These are phyloP conservation scores for Garcia nutans DNA, from an alignment of 345 rosid genomes.

Conservation along the genomic window DNA sequence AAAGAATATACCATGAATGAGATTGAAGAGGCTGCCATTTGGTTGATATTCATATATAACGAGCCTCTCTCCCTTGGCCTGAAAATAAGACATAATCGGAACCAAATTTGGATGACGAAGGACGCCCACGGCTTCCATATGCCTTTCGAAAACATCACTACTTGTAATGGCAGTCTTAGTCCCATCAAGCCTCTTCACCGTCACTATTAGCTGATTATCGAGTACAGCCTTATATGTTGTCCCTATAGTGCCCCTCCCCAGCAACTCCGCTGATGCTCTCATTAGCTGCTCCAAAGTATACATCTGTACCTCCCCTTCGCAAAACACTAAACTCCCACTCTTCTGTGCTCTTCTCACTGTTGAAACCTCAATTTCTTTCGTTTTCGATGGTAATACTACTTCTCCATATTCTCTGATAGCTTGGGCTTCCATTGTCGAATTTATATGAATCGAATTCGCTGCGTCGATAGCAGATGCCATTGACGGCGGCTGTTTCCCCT, in stretches of 20 bases:
- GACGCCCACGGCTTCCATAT: slow-evolving; percentile 73
- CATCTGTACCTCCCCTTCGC: slow-evolving; percentile 43
- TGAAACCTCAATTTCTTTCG: slow-evolving; percentile 22
- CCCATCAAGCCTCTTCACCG: slow-evolving; percentile 81
- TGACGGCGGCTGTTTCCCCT: not conserved
- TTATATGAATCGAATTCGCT: not conserved
- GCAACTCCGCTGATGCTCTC: slow-evolving; percentile 91
- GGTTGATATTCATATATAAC: slow-evolving; percentile 80
- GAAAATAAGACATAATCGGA: slow-evolving; percentile 69
- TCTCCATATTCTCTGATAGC: not conserved
- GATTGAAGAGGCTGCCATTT: slow-evolving; percentile 85
- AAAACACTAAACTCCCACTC: slow-evolving; percentile 64
- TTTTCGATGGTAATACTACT: slow-evolving; percentile 14
- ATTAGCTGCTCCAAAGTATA: slow-evolving; percentile 79
- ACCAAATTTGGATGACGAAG: slow-evolving; percentile 73
- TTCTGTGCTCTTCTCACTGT: slow-evolving; percentile 29
- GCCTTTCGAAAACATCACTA: slow-evolving; percentile 60
- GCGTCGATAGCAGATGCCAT: not conserved
- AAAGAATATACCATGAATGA: slow-evolving; percentile 67
- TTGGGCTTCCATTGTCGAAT: not conserved
- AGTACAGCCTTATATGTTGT: slow-evolving; percentile 86
- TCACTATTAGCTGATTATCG: slow-evolving; percentile 67
- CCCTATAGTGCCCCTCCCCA: slow-evolving; percentile 84
- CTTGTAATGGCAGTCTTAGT: slow-evolving; percentile 67
- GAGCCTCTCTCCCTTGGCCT: slow-evolving; percentile 84